Evolutionary conservation across 495 filamentous ascomycete genomes (phyloP).

Genomic region (Penicillium cinerascens): DNA sequence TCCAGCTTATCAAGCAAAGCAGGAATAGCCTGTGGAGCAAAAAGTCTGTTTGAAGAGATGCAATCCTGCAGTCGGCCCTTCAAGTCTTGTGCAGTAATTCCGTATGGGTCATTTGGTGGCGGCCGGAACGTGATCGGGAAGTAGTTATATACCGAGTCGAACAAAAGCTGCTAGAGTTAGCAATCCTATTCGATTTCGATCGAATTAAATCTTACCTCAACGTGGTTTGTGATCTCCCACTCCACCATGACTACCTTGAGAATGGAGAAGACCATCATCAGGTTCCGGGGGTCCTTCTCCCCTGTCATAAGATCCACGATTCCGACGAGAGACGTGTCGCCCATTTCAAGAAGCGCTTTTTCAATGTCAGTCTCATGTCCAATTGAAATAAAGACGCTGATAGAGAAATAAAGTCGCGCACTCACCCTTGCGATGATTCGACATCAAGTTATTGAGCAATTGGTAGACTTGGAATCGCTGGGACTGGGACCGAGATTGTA

Average conservation of each 20-base stretch:
- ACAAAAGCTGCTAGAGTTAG: constrained; percentile 52
- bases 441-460: constrained; percentile 63
- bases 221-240: constrained; percentile 63
- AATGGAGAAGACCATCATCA: constrained; percentile 76
- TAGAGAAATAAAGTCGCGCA: constrained; percentile 1
- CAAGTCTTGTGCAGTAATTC: constrained; percentile 69
- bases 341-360: constrained; percentile 51
- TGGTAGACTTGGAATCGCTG: constrained; percentile 62
- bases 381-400: not conserved
- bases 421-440: constrained; percentile 57
- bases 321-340: constrained; percentile 56
- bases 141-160: constrained; percentile 74
- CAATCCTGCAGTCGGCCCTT: constrained; percentile 68
- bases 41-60: constrained; percentile 62
- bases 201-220: constrained; percentile 47
- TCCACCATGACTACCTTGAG: constrained; percentile 69
- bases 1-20: constrained; percentile 72
- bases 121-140: constrained; percentile 77
- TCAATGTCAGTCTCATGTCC: constrained; percentile 13
- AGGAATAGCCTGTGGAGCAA: constrained; percentile 67
- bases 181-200: not conserved
- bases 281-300: constrained; percentile 73
- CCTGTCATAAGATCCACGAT: constrained; percentile 67
- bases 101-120: constrained; percentile 71
- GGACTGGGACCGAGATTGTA: constrained; percentile 60